These are phyloP conservation scores for Eucalyptus cladocalyx DNA, from an alignment of 345 rosid species.

Conservation along the genomic window DNA sequence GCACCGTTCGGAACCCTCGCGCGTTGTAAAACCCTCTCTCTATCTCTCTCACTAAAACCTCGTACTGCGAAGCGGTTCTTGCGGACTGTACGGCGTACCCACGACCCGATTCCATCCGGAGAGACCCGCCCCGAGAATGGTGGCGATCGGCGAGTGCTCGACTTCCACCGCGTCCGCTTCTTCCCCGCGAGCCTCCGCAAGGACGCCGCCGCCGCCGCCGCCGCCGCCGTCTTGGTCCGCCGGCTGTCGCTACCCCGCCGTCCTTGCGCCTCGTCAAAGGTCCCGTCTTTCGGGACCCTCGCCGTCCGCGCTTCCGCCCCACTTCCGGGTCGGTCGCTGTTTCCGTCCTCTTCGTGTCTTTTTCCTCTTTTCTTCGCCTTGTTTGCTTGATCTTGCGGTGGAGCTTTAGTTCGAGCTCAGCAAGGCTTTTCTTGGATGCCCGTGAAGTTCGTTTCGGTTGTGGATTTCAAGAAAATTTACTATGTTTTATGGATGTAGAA, in stretches of 20 bases:
- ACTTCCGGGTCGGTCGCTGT: not conserved
- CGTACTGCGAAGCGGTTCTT: rapidly evolving
- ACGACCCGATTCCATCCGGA: not conserved
- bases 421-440: not conserved
- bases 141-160: not conserved
- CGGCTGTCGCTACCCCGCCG: not conserved
- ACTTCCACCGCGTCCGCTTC: not conserved
- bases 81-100: not conserved
- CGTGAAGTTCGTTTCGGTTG: not conserved
- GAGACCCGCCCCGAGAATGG: not conserved
- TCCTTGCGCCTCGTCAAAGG: not conserved
- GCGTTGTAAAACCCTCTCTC: not conserved
- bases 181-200: conserved; percentile 29
- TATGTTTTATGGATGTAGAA: not conserved
- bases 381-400: not conserved
- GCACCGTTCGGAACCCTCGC: not conserved
- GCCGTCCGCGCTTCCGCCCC: conserved; percentile 11
- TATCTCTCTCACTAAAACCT: not conserved
- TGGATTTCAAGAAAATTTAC: not conserved
- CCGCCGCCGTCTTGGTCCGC: not conserved
- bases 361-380: not conserved
- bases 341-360: not conserved
- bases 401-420: not conserved
- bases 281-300: not conserved
- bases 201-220: conserved; percentile 7